These are phyloP conservation scores for Metarhizium sp. DNA, from an alignment of 2,329 filamentous ascomycete species.

Conservation along the genomic window DNA sequence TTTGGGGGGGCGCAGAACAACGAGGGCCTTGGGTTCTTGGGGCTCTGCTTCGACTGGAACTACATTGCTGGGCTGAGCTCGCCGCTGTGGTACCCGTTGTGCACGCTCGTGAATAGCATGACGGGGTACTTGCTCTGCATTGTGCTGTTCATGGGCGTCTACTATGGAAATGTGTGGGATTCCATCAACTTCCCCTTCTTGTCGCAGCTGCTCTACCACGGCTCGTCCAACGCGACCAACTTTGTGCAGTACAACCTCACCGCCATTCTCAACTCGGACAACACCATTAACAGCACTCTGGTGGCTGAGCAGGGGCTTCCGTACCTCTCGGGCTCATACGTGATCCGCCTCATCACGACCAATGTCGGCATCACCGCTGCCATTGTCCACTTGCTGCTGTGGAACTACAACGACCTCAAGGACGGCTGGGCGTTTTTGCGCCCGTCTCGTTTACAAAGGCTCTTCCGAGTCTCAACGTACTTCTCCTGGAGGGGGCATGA, in stretches of 20 bases:
- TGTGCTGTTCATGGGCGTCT: constrained; percentile 24
- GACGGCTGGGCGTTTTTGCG: constrained; percentile 10
- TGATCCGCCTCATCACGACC: constrained; percentile 28
- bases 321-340: constrained; percentile 29
- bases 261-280: constrained; percentile 24
- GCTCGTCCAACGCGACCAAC: constrained; percentile 23
- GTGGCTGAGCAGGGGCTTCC: constrained; percentile 29
- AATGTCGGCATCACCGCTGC: constrained; percentile 38
- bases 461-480: not conserved
- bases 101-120: constrained; percentile 27
- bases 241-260: constrained; percentile 32
- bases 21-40: constrained; percentile 29
- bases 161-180: constrained; percentile 12
- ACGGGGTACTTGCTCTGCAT: constrained; percentile 28
- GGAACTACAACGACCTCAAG: constrained; percentile 15
- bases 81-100: constrained; percentile 27
- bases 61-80: constrained; percentile 26
- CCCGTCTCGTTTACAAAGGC: not conserved
- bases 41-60: constrained; percentile 30
- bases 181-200: constrained; percentile 11
- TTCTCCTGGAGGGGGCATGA: not conserved
- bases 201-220: constrained; percentile 28
- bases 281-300: constrained; percentile 15
- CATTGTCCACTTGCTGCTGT: constrained; percentile 19
- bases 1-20: constrained; percentile 35